These are phyloP conservation scores for Rauvolfia tetraphylla DNA, from an alignment of 257 asterid genomes.

Conservation along the genomic window DNA sequence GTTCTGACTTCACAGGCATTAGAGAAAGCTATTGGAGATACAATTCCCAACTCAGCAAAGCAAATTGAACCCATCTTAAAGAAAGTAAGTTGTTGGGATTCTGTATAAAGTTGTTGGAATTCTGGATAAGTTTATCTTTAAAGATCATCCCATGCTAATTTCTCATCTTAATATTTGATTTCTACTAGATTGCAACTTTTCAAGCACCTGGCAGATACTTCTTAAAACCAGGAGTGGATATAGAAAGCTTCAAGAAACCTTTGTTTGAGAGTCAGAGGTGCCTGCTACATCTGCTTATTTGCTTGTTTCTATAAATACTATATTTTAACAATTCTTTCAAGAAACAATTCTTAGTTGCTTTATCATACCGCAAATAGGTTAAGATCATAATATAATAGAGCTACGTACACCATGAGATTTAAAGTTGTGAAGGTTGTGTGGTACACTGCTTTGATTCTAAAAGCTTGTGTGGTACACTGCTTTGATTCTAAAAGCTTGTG, in stretches of 20 bases:
- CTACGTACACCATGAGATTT: neutral
- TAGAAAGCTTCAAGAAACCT: slow-evolving; percentile 52
- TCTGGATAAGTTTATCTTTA: slow-evolving; percentile 15
- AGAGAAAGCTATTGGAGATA: slow-evolving; percentile 87
- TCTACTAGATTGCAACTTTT: slow-evolving; percentile 60
- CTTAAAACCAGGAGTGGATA: slow-evolving; percentile 67
- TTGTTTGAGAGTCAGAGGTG: slow-evolving; percentile 71
- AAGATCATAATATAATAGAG: neutral
- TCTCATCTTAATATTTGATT: slow-evolving; percentile 20
- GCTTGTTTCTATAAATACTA: neutral
- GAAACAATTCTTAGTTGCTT: neutral
- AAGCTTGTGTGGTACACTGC: neutral
- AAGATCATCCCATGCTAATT: slow-evolving; percentile 7
- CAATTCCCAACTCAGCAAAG: slow-evolving; percentile 58
- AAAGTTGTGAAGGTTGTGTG: neutral
- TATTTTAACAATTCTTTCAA: neutral
- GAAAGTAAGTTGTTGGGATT: slow-evolving; percentile 51
- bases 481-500: neutral
- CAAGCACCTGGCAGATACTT: slow-evolving; percentile 86
- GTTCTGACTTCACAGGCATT: slow-evolving; percentile 46
- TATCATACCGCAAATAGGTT: neutral
- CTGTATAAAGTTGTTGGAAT: slow-evolving; percentile 26
- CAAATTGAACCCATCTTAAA: slow-evolving; percentile 79
- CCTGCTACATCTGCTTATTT: slow-evolving; percentile 9
- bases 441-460: neutral